phyloP scores from a whole-genome alignment of 495 filamentous ascomycete genomes.

The Penicillium flavigenum region DNA sequence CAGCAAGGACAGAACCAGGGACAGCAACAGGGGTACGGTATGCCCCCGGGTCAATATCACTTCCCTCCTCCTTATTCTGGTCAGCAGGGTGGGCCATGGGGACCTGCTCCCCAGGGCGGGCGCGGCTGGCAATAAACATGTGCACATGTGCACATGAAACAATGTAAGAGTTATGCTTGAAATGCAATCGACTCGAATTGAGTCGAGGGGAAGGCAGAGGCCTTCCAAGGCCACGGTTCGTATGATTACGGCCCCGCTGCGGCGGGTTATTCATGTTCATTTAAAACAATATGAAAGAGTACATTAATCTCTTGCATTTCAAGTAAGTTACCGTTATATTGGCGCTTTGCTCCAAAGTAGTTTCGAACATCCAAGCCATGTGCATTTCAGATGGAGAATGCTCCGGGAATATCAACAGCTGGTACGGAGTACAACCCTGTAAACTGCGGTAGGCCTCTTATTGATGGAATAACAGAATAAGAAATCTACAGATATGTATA shows the following conservation, averaged over 20 bases:
- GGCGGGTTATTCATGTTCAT: neutral
- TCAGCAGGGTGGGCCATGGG: constrained; percentile 27
- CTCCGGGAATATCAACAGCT: neutral
- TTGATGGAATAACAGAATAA: neutral
- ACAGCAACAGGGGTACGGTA: constrained; percentile 28
- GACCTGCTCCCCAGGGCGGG: constrained; percentile 22
- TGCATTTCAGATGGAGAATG: neutral
- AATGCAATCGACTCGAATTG: neutral
- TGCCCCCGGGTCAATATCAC: constrained; percentile 40
- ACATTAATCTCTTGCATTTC: neutral
- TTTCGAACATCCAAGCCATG: neutral
- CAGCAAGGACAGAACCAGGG: constrained; percentile 17
- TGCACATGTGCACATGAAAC: neutral
- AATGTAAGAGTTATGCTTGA: constrained; percentile 1
- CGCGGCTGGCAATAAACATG: constrained; percentile 28
- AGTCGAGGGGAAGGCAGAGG: neutral
- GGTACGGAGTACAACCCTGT: too few species aligned
- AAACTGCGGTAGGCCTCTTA: too few species aligned
- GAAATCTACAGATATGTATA: neutral
- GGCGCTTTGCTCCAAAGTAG: neutral
- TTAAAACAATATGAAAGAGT: neutral
- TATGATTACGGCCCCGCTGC: neutral
- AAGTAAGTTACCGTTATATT: neutral
- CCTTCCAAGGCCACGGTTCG: neutral
- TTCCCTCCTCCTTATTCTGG: constrained; percentile 40